Base-by-base conservation (phyloP, 1,139 yeast genomes). In the Zygoascus meyerae region DNA sequence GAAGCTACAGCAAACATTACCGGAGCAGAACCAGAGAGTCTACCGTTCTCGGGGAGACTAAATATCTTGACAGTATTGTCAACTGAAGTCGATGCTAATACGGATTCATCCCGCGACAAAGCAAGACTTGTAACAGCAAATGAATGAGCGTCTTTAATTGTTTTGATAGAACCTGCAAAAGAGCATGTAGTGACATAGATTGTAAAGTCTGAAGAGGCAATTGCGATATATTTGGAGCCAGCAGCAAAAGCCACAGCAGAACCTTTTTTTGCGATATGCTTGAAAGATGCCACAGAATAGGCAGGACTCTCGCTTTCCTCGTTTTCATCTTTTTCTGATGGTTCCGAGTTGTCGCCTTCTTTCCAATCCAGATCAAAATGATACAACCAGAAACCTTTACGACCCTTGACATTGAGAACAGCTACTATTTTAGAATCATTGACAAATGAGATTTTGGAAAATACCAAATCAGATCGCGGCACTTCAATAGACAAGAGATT, bases 181-280 rank as follows among this genome's bases (percentile, higher is more conserved):
- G 77, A 14, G 73, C 70, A 21, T 76, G 67, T 40, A 75, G 75
- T 5, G 81, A 65, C 10, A 85, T 59, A 1, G 78, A 69, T 17
- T 89, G 71, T 1, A 95, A 79, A 52, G 55, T 86, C 92, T 52
- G 86, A 83, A 1, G 92, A 86, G 0, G 94, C 86, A 18, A 86
- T 62, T 0, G 86, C 94, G 21, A 82, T 70, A 42, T 83, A 67
- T 40, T 78, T 73, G 41, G 72, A 72, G 34, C 65, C 61, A 7
- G 68, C 67, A 58, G 83, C 95, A 61, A 87, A 66, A 0, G 94
- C 82, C 0, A 94, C 42, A 12, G 40, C 39, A 14, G 40, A 35
- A 14, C 45, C 45, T 29, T 36, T 42, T 17, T 36, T 42, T 2
- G 45, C 35, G 21, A 42, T 5, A 9, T 30, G 40, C 7, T 31